These are phyloP conservation scores for Biscogniauxia sp. DNA, from an alignment of 2,329 filamentous ascomycete genomes.

Conservation along the genomic window DNA sequence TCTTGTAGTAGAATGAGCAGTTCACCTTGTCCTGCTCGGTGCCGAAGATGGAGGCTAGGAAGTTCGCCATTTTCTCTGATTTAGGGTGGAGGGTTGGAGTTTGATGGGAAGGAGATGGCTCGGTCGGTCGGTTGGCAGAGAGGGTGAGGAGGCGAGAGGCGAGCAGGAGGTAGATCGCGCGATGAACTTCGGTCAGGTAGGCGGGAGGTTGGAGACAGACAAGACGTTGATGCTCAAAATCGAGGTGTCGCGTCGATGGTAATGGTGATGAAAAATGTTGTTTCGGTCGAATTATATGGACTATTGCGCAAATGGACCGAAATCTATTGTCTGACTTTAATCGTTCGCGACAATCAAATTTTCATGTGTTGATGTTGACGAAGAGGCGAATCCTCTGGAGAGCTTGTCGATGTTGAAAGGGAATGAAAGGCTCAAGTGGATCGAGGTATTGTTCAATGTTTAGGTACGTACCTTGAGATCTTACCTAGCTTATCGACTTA, in stretches of 20 bases:
- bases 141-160: too few relatives aligned
- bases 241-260: too few relatives aligned
- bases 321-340: background rate
- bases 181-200: too few relatives aligned
- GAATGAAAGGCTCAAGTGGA: background rate
- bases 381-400: background rate
- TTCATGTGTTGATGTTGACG: background rate
- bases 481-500: too few relatives aligned
- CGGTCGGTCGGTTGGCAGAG: too few relatives aligned
- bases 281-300: background rate
- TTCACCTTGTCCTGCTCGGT: slow-evolving; percentile 99
- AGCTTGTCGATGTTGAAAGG: background rate
- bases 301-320: background rate
- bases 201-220: too few relatives aligned
- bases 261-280: background rate
- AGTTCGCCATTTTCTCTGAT: slow-evolving; percentile 74
- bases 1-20: slow-evolving; percentile 99
- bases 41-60: slow-evolving; percentile 98
- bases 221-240: too few relatives aligned
- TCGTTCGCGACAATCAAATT: background rate
- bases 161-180: too few relatives aligned
- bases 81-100: too few relatives aligned
- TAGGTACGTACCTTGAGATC: background rate
- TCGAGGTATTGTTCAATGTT: background rate
- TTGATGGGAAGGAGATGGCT: too few relatives aligned